These are phyloP conservation scores for Aspergillus egyptiacus DNA, from an alignment of 495 filamentous ascomycete species.

Conservation along the genomic window DNA sequence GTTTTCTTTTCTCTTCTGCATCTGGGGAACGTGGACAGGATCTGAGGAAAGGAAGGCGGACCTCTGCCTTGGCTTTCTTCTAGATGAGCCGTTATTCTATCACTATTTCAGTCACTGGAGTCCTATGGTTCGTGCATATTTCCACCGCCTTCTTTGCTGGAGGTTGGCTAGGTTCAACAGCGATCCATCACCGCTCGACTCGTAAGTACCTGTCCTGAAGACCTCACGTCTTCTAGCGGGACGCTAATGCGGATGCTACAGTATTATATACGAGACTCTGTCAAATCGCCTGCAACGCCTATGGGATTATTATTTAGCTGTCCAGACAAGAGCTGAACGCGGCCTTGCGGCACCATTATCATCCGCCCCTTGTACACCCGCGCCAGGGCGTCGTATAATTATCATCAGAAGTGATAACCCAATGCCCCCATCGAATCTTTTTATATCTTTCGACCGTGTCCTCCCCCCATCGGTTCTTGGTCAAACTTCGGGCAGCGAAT, in stretches of 20 bases:
- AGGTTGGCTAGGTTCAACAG: slow-evolving; percentile 75
- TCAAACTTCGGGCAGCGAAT: slow-evolving; percentile 37
- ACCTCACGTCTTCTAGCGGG: not conserved
- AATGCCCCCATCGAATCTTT: slow-evolving; percentile 49
- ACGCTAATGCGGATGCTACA: slow-evolving; percentile 9
- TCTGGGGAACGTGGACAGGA: slow-evolving; percentile 69
- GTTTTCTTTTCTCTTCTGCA: slow-evolving; percentile 74
- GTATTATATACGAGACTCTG: slow-evolving; percentile 61
- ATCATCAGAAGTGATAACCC: slow-evolving; percentile 85
- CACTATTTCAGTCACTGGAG: slow-evolving; percentile 95
- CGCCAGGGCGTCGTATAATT: slow-evolving; percentile 82
- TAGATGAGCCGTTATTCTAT: slow-evolving; percentile 73
- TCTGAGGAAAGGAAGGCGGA: slow-evolving; percentile 63
- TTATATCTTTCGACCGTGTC: slow-evolving; percentile 61
- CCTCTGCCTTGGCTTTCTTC: slow-evolving; percentile 72
- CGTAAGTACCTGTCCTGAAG: slow-evolving; percentile 45
- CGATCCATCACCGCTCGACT: slow-evolving; percentile 58
- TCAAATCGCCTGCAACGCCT: slow-evolving; percentile 62
- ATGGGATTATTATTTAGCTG: slow-evolving; percentile 72
- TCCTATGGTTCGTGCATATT: slow-evolving; percentile 96
- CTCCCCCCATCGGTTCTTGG: slow-evolving; percentile 38
- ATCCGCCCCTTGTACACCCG: slow-evolving; percentile 77
- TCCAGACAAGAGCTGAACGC: slow-evolving; percentile 60
- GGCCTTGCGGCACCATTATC: slow-evolving; percentile 51
- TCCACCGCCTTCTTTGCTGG: slow-evolving; percentile 91